Conservation (phyloP, 805 yeast species). For the Yarrowia deformans region DNA sequence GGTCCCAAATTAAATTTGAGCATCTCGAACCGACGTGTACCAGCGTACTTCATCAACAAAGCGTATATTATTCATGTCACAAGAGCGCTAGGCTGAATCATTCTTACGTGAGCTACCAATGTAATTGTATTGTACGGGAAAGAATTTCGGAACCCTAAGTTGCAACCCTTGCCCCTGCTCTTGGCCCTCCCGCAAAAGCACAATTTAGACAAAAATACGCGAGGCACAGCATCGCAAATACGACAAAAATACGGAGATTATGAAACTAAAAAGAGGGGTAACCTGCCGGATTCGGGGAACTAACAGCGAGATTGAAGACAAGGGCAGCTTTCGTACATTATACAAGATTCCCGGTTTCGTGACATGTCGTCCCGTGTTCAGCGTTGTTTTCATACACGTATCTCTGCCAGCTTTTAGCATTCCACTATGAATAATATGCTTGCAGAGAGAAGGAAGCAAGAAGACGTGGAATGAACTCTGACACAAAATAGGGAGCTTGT, state of each 20-base stretch:
- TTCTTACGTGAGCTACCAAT: not conserved
- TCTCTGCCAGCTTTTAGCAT: not conserved
- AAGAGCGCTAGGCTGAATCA: not conserved
- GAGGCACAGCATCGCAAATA: slow-evolving; percentile 33
- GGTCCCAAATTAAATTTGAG: slow-evolving; percentile 4
- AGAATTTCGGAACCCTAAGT: not conserved
- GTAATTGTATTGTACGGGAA: not conserved
- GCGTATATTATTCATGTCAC: not conserved
- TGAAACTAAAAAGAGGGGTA: slow-evolving; percentile 29
- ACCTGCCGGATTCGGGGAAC: not conserved
- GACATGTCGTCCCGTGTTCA: no score
- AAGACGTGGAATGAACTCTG: slow-evolving; percentile 4
- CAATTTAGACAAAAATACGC: slow-evolving; percentile 31
- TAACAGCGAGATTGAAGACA: not conserved
- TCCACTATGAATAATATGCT: not conserved
- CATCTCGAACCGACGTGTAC: not conserved
- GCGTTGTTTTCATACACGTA: not conserved
- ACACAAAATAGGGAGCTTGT: not conserved
- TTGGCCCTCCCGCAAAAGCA: slow-evolving; percentile 25
- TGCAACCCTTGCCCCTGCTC: slow-evolving; percentile 1
- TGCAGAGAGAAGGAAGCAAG: not conserved
- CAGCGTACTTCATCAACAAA: not conserved
- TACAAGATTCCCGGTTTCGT: no score
- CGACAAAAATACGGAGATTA: slow-evolving; percentile 20
- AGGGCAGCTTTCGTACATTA: no score